Conservation (phyloP, 495 filamentous ascomycete genomes). For the Penicillium daleae region DNA sequence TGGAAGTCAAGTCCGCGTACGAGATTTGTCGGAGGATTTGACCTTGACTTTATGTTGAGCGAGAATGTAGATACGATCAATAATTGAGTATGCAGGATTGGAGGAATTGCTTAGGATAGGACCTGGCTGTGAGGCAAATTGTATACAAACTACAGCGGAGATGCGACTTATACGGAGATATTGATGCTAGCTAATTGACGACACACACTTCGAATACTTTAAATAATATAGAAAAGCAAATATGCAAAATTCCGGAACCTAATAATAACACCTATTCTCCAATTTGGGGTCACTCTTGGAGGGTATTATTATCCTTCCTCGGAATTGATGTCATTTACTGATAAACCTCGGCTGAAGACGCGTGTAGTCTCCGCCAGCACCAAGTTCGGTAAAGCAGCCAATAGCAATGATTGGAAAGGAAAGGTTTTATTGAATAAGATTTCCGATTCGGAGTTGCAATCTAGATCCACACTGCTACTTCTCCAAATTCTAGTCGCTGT, state of each 20-base stretch:
- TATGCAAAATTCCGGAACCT: background rate
- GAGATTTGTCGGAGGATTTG: conserved; percentile 37
- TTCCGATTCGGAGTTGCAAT: background rate
- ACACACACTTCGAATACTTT: background rate
- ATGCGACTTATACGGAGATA: background rate
- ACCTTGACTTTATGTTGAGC: conserved; percentile 39
- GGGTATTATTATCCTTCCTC: background rate
- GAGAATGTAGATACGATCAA: background rate
- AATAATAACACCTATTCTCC: background rate
- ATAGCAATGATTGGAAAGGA: background rate
- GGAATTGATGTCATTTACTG: conserved; percentile 7
- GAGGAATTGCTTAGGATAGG: background rate
- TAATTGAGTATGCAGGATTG: background rate
- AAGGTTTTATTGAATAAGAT: background rate
- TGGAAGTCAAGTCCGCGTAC: conserved; percentile 53
- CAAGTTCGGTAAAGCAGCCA: background rate
- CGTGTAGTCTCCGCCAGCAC: background rate
- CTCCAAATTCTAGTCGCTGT: background rate
- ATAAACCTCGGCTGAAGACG: conserved; percentile 17
- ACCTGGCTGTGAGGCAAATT: background rate
- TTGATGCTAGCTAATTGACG: background rate
- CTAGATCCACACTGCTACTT: background rate
- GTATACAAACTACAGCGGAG: background rate
- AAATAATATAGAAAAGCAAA: background rate
- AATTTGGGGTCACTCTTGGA: background rate